Conservation (phyloP, 495 filamentous ascomycete species). For the Friedmanniomyces endolithicus region DNA sequence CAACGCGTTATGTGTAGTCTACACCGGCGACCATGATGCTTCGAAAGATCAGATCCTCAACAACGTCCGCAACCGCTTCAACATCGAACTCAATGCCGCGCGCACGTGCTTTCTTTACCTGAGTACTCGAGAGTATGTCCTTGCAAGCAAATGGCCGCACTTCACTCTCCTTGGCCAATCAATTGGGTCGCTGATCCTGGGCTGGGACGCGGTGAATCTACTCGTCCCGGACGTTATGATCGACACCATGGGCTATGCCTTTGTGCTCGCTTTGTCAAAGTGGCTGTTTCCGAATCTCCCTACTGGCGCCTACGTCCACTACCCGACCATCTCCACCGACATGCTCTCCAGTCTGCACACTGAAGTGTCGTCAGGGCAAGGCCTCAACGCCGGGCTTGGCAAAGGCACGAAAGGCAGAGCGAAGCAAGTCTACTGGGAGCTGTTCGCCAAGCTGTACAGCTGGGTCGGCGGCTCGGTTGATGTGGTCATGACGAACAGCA, state of each 20-base stretch:
- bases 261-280: slow-evolving; percentile 69
- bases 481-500: slow-evolving; percentile 91
- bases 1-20: slow-evolving; percentile 75
- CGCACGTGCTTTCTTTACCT: slow-evolving; percentile 82
- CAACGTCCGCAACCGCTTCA: slow-evolving; percentile 76
- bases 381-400: slow-evolving; percentile 72
- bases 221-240: slow-evolving; percentile 88
- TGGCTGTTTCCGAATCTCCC: slow-evolving; percentile 70
- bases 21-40: slow-evolving; percentile 86
- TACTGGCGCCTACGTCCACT: slow-evolving; percentile 90
- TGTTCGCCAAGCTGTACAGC: slow-evolving; percentile 72
- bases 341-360: slow-evolving; percentile 80
- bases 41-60: slow-evolving; percentile 65
- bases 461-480: slow-evolving; percentile 71
- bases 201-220: slow-evolving; percentile 84
- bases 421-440: slow-evolving; percentile 74
- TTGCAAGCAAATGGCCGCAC: slow-evolving; percentile 71
- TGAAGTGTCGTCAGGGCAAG: slow-evolving; percentile 43
- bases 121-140: slow-evolving; percentile 70
- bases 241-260: slow-evolving; percentile 97
- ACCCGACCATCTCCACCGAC: slow-evolving; percentile 95
- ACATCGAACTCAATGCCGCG: slow-evolving; percentile 75
- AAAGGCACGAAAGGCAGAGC: slow-evolving; percentile 48
- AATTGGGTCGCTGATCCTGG: slow-evolving; percentile 72
- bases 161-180: slow-evolving; percentile 94